phyloP scores from a whole-genome alignment of 805 yeast genomes.

The Komagataella pseudopastoris region DNA sequence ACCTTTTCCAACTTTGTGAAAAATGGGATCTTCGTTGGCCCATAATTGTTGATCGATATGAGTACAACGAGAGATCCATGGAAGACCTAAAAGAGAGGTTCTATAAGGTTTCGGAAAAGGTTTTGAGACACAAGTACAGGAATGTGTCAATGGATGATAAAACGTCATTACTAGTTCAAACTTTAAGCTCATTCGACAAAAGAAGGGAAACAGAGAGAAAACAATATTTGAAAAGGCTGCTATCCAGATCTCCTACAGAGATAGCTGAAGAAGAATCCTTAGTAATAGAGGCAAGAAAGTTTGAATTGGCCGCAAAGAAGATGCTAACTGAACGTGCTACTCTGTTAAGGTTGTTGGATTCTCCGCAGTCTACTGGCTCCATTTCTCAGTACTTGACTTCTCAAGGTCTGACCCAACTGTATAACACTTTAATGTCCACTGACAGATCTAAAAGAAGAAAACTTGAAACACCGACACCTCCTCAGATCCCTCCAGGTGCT shows the following conservation, averaged over 20 bases:
- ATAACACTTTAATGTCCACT: conserved; percentile 57
- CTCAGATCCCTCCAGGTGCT: conserved; percentile 33
- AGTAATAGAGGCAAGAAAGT: conserved; percentile 82
- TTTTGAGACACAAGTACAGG: conserved; percentile 28
- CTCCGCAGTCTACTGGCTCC: conserved; percentile 71
- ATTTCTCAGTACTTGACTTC: conserved; percentile 70
- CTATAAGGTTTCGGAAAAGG: conserved; percentile 49
- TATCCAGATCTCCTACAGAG: conserved; percentile 86
- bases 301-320: conserved; percentile 85
- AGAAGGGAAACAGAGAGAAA: conserved; percentile 70
- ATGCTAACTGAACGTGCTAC: conserved; percentile 75
- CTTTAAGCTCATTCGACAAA: conserved; percentile 51
- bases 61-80: conserved; percentile 29
- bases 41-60: conserved; percentile 49
- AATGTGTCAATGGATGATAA: conserved; percentile 27
- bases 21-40: conserved; percentile 57
- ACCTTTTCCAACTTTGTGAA: conserved; percentile 58
- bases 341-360: conserved; percentile 65
- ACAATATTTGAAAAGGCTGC: conserved; percentile 58
- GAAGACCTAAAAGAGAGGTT: conserved; percentile 82
- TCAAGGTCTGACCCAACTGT: conserved; percentile 80
- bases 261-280: conserved; percentile 95
- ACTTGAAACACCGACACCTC: conserved; percentile 40
- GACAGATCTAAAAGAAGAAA: conserved; percentile 51
- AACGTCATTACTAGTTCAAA: conserved; percentile 35